Conservation (phyloP, 257 asterid genomes). For the Leonotis leonurus region DNA sequence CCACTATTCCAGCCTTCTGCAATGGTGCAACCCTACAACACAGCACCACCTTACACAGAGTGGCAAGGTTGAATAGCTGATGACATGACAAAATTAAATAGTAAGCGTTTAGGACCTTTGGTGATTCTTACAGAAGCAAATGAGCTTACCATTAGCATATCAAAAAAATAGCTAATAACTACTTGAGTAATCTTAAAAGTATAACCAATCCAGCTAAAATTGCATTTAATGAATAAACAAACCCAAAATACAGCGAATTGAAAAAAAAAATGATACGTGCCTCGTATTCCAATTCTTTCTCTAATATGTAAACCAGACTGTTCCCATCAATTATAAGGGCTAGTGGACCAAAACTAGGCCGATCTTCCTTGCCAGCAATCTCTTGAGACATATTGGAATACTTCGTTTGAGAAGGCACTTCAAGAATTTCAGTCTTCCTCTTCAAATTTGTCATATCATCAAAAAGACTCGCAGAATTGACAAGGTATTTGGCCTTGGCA, state of each 20-base stretch:
- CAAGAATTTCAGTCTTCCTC: conserved; percentile 43
- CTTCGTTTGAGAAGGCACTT: conserved; percentile 41
- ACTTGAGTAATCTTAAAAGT: conserved; percentile 1
- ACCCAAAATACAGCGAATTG: not conserved
- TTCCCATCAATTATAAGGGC: conserved; percentile 98
- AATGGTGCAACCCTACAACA: conserved; percentile 98
- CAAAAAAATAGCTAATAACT: conserved; percentile 1
- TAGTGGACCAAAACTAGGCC: conserved; percentile 42
- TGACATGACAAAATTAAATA: conserved; percentile 20
- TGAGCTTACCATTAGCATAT: conserved; percentile 3
- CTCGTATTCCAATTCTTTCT: conserved; percentile 85
- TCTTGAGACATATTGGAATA: conserved; percentile 32
- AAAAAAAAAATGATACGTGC: conserved; percentile 33
- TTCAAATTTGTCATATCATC: conserved; percentile 28
- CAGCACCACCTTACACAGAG: conserved; percentile 76
- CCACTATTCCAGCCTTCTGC: conserved; percentile 99
- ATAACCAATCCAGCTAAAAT: conserved; percentile 9
- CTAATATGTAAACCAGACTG: conserved; percentile 91
- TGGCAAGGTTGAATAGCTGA: conserved; percentile 94
- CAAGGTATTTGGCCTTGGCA: conserved; percentile 62
- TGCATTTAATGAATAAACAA: not conserved
- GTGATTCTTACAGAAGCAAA: not conserved
- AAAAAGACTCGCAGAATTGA: conserved; percentile 33
- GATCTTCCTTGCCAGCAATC: conserved; percentile 39
- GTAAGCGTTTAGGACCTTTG: conserved; percentile 33